Evolutionary conservation across 768 basidiomycete species (phyloP).

Genomic region (Psilocybe sp.): DNA sequence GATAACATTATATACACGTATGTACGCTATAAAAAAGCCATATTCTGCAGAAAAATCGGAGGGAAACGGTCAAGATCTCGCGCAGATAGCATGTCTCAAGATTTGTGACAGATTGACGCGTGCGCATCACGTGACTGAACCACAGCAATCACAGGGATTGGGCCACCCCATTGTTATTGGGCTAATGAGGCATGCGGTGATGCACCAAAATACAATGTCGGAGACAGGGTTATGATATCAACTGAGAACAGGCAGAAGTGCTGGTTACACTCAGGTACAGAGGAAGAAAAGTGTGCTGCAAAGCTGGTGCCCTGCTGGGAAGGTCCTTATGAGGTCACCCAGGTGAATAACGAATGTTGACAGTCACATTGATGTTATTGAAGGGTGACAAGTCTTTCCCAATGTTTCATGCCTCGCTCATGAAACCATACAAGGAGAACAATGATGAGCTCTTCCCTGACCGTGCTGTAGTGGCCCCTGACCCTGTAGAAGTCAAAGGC

Average conservation of each 20-base stretch:
- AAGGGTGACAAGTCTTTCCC: constrained; percentile 20
- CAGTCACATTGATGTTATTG: constrained; percentile 19
- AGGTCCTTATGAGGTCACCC: constrained; percentile 23
- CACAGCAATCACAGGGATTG: too few relatives aligned
- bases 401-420: constrained; percentile 31
- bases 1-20: too few relatives aligned
- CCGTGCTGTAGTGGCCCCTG: constrained; percentile 14
- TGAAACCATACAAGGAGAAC: constrained; percentile 23
- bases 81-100: too few relatives aligned
- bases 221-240: constrained; percentile 16
- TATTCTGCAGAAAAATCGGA: too few relatives aligned
- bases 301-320: constrained; percentile 37
- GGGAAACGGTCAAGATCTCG: too few relatives aligned
- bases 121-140: too few relatives aligned
- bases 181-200: constrained; percentile 5
- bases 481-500: constrained; percentile 20
- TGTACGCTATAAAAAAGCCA: too few relatives aligned
- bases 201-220: background rate
- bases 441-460: constrained; percentile 26
- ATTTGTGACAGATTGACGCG: too few relatives aligned
- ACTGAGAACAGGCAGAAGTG: constrained; percentile 20
- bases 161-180: constrained; percentile 8
- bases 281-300: constrained; percentile 18
- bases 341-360: constrained; percentile 9
- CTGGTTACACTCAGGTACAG: constrained; percentile 23